phyloP scores from a whole-genome alignment of 176 grass and related monocot species.

The Alopecurus myosuroides region DNA sequence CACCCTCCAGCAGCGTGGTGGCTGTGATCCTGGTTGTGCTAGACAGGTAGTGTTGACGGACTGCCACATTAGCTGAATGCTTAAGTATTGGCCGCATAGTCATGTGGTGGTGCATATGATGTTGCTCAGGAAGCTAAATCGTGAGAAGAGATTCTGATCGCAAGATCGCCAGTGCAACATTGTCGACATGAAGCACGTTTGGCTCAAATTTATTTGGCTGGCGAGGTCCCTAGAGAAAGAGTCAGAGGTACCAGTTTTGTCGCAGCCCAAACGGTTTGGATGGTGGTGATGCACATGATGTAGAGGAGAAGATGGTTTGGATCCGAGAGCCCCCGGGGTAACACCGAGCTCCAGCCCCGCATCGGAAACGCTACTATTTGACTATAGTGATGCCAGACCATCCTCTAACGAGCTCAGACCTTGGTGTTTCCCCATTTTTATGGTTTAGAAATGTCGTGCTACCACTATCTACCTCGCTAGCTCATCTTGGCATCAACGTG shows the following conservation, averaged over 20 bases:
- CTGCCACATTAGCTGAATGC: neutral
- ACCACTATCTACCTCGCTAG: no score
- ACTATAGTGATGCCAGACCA: constrained; percentile 44
- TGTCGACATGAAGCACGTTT: constrained; percentile 67
- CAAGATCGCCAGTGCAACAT: constrained; percentile 88
- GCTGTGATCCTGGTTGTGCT: constrained; percentile 88
- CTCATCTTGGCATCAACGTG: no score
- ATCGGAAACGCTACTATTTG: constrained; percentile 43
- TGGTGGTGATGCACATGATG: neutral
- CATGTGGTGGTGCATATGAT: neutral
- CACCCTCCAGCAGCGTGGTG: constrained; percentile 37
- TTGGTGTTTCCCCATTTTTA: constrained; percentile 66
- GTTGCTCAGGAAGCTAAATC: constrained; percentile 59
- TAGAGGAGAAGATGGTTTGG: neutral
- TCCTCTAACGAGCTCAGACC: constrained; percentile 72
- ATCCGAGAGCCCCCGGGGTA: constrained; percentile 37
- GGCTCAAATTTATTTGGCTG: constrained; percentile 76
- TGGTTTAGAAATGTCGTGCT: constrained; percentile 29
- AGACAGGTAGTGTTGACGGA: constrained; percentile 52
- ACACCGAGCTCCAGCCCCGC: constrained; percentile 63
- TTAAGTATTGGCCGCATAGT: neutral
- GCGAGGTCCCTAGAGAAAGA: constrained; percentile 12
- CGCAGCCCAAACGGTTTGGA: neutral
- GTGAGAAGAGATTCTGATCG: no score
- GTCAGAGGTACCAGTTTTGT: neutral